These are phyloP conservation scores for Delphinella strobiligena DNA, from an alignment of 2,329 filamentous ascomycete genomes.

Conservation along the genomic window DNA sequence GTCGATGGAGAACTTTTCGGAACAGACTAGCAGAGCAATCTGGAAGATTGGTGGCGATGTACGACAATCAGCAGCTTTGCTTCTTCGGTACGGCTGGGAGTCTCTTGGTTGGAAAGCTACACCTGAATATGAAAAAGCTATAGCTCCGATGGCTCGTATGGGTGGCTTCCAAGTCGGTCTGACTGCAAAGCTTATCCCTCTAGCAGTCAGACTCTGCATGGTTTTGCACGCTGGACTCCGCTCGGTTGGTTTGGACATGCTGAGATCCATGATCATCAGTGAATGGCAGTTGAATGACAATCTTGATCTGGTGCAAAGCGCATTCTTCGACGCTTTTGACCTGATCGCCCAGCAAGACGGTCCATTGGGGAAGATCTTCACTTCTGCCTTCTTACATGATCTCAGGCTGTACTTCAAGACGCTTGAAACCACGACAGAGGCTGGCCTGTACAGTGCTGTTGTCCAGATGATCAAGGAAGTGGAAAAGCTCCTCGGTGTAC, in stretches of 20 bases:
- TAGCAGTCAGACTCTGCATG: conserved; percentile 85
- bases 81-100: conserved; percentile 80
- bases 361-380: conserved; percentile 1
- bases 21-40: conserved; percentile 89
- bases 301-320: conserved; percentile 79
- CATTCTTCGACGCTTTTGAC: conserved; percentile 92
- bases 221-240: conserved; percentile 89
- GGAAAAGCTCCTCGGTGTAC: conserved; percentile 79
- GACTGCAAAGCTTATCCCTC: conserved; percentile 79
- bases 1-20: conserved; percentile 87
- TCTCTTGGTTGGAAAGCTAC: conserved; percentile 93
- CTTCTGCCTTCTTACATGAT: conserved; percentile 58
- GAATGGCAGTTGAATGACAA: conserved; percentile 96
- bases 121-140: conserved; percentile 55
- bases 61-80: conserved; percentile 75
- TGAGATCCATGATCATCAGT: conserved; percentile 97
- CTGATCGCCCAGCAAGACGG: conserved; percentile 58
- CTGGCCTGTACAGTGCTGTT: conserved; percentile 64
- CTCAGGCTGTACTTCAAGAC: conserved; percentile 69
- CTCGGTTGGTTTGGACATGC: conserved; percentile 78
- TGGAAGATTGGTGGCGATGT: conserved; percentile 99
- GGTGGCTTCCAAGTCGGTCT: conserved; percentile 98
- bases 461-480: conserved; percentile 71
- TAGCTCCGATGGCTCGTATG: conserved; percentile 71
- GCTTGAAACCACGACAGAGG: conserved; percentile 52